phyloP scores from a whole-genome alignment of 352 stramenopile species.

The Globisporangium carolinianum region DNA sequence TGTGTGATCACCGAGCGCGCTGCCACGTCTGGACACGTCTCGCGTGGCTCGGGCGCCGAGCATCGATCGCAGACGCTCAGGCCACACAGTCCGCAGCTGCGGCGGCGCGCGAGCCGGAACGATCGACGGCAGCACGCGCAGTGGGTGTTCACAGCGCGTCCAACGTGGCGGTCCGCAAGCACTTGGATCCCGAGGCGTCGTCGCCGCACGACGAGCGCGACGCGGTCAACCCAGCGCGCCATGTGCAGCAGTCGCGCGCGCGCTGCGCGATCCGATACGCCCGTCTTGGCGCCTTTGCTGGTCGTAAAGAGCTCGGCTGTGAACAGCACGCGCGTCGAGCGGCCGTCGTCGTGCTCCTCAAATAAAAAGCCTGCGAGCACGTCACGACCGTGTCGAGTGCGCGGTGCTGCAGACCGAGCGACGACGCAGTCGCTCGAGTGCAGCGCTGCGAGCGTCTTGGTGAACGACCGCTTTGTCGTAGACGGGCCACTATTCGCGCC shows the following conservation, averaged over 20 bases:
- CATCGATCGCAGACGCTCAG: slow-evolving; percentile 26
- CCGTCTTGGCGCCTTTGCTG: neutral
- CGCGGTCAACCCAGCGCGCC: slow-evolving; percentile 16
- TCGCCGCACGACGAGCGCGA: slow-evolving; percentile 30
- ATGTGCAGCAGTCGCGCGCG: slow-evolving; percentile 14
- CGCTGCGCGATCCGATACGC: slow-evolving; percentile 10
- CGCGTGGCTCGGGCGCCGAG: slow-evolving; percentile 20
- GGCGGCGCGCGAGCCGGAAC: slow-evolving; percentile 16
- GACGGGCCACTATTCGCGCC: too few species aligned
- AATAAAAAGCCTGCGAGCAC: slow-evolving; percentile 41
- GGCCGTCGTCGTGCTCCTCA: slow-evolving; percentile 25
- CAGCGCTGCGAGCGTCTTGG: slow-evolving; percentile 26
- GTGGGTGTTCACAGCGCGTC: slow-evolving; percentile 16
- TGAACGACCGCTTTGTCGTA: slow-evolving; percentile 11
- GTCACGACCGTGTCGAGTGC: slow-evolving; percentile 22
- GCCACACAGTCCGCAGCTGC: slow-evolving; percentile 23
- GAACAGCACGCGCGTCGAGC: slow-evolving; percentile 32
- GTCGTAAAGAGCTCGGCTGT: slow-evolving; percentile 23
- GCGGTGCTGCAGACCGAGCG: slow-evolving; percentile 1
- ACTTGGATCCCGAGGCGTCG: slow-evolving; percentile 48
- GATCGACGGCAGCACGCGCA: slow-evolving; percentile 37
- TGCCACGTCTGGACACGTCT: slow-evolving; percentile 5
- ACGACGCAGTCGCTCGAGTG: slow-evolving; percentile 13
- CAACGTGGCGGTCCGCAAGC: slow-evolving; percentile 23
- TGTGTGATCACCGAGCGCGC: slow-evolving; percentile 13